Evolutionary conservation across 331 rosid species (phyloP), one percentile per base, ranked within the genome.

Genomic region (Dryas integrifolia): DNA sequence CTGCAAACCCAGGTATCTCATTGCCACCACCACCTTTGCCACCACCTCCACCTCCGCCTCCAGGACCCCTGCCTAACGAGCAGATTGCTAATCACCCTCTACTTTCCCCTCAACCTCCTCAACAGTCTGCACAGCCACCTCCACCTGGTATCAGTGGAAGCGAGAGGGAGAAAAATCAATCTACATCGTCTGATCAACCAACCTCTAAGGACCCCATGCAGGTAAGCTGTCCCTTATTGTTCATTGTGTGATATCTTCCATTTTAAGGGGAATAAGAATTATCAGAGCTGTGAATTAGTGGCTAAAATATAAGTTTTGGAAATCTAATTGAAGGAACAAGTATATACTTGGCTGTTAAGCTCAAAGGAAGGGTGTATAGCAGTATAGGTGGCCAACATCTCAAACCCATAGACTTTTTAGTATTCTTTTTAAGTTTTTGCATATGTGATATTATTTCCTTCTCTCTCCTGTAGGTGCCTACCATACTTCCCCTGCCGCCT

Each of bases 31-130:
- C 88, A 60, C 96, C 96, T 64, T 82, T 92, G 82, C 97, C 97
- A 0, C 97, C 97, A 55, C 97, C 98, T 48, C 98, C 98, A 0
- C 98, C 98, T 49, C 97, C 99, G 45, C 99, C 99, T 76, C 97
- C 99, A 55, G 99, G 99, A 30, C 93, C 95, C 61, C 86, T 96
- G 79, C 93, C 96, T 8, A 92, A 84, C 67, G 96, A 92, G 35
- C 89, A 80, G 81, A 80, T 83, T 80, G 82, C 84, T 51, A 86
- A 79, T 70, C 92, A 10, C 67, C 64, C 84, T 75, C 49, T 83
- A 41, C 92, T 86, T 9, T 89, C 94, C 79, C 96, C 93, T 72
- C 96, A 92, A 1, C 89, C 92, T 50, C 79, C 81, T 68, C 93
- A 85, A 74, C 92, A 83, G 76, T 80, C 93, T 6, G 65, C 56